These are phyloP conservation scores for Cordia subcordata DNA, from an alignment of 257 asterid genomes.

Conservation along the genomic window DNA sequence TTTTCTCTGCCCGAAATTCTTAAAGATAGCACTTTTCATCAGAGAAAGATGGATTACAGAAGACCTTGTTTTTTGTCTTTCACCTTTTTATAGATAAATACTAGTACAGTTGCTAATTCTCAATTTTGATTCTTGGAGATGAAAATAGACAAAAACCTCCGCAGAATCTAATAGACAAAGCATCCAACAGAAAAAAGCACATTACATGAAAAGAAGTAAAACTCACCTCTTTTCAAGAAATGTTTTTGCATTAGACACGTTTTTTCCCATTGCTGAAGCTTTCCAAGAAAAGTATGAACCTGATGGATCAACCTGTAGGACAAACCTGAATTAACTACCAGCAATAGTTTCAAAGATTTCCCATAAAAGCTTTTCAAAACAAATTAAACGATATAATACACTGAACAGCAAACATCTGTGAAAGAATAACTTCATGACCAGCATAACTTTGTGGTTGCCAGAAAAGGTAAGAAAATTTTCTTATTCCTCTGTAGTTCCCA, in stretches of 20 bases:
- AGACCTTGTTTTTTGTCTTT: no score
- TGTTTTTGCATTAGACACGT: constrained; percentile 95
- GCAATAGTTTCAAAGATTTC: background rate
- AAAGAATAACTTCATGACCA: no score
- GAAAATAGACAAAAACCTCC: background rate
- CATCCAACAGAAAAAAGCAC: background rate
- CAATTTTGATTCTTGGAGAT: no score
- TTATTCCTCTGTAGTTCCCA: no score
- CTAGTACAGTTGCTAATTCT: no score
- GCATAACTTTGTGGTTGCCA: no score
- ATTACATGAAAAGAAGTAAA: background rate
- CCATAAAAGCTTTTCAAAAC: background rate
- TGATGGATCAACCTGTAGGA: constrained; percentile 84
- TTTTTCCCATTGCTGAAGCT: constrained; percentile 99
- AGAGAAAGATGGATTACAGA: no score
- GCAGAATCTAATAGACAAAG: background rate
- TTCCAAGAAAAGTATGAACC: constrained; percentile 99
- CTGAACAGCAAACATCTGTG: no score
- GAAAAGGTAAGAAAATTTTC: no score
- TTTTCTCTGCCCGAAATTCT: no score
- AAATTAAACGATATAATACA: background rate
- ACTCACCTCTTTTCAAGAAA: constrained; percentile 88
- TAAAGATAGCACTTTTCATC: no score
- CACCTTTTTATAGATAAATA: no score
- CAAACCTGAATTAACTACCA: background rate